These are phyloP conservation scores for Leccinum disarticulatum DNA, from an alignment of 768 basidiomycete species.

Conservation along the genomic window DNA sequence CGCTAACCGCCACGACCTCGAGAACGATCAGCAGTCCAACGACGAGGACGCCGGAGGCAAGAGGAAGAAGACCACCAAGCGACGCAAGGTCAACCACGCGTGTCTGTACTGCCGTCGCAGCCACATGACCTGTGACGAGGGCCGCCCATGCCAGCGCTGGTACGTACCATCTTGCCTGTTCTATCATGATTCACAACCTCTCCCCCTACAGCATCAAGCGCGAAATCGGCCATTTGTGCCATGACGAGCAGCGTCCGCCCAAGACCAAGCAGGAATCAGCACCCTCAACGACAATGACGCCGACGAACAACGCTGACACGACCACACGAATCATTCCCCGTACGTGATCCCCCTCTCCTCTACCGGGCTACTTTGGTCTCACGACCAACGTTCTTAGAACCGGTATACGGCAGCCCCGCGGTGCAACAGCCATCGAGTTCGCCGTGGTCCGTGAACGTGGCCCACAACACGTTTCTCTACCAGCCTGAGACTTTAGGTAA, in stretches of 20 bases:
- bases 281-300: background rate
- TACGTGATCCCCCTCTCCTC: constrained; percentile 7
- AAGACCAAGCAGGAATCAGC: constrained; percentile 46
- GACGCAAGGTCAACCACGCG: constrained; percentile 89
- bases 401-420: constrained; percentile 22
- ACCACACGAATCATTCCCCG: constrained; percentile 32
- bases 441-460: constrained; percentile 55
- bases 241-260: constrained; percentile 70
- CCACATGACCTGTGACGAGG: constrained; percentile 92
- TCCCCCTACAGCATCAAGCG: constrained; percentile 73
- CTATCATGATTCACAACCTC: background rate
- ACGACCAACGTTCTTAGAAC: constrained; percentile 12
- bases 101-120: constrained; percentile 91
- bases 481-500: constrained; percentile 75
- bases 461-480: constrained; percentile 58
- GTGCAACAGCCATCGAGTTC: constrained; percentile 35
- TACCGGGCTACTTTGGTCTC: background rate
- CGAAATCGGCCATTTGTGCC: constrained; percentile 93
- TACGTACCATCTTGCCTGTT: constrained; percentile 39
- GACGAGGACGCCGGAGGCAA: constrained; percentile 34
- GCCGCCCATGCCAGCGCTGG: constrained; percentile 91
- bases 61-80: constrained; percentile 52
- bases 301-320: constrained; percentile 33
- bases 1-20: constrained; percentile 19
- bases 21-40: constrained; percentile 29